Evolutionary conservation across 352 stramenopile species (phyloP).

Genomic region (Phytophthora sojae): DNA sequence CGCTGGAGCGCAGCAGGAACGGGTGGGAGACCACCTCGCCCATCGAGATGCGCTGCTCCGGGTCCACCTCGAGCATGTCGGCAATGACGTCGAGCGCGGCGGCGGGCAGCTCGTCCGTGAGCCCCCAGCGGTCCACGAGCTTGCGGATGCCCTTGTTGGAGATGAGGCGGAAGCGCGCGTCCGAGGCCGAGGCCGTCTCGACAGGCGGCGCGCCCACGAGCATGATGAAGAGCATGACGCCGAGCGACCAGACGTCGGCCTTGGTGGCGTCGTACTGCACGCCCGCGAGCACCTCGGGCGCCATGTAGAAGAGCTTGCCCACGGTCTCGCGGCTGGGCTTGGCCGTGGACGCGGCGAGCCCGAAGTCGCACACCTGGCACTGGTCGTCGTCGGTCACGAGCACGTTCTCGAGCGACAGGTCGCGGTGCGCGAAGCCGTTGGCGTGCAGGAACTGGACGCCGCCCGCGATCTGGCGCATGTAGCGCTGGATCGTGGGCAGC

Average conservation of each 20-base stretch:
- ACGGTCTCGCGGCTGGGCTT: constrained; percentile 61
- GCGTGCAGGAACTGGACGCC: constrained; percentile 82
- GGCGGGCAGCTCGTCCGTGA: constrained; percentile 60
- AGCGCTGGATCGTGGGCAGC: constrained; percentile 48
- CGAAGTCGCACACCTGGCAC: constrained; percentile 87
- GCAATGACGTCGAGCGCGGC: constrained; percentile 70
- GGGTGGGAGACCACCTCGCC: constrained; percentile 66
- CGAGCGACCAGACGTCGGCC: constrained; percentile 87
- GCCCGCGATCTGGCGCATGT: constrained; percentile 72
- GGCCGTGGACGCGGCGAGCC: constrained; percentile 62
- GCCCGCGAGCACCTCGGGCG: constrained; percentile 76
- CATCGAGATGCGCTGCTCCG: constrained; percentile 64
- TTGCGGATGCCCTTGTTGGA: constrained; percentile 61
- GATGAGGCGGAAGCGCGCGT: constrained; percentile 76
- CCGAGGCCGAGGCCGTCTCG: constrained; percentile 58
- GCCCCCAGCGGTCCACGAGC: constrained; percentile 73
- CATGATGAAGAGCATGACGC: constrained; percentile 90
- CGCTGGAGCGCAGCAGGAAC: constrained; percentile 51
- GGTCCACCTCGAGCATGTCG: constrained; percentile 70
- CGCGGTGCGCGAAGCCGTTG: constrained; percentile 80
- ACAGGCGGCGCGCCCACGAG: constrained; percentile 72
- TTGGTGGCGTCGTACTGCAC: constrained; percentile 75
- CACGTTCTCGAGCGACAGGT: constrained; percentile 89
- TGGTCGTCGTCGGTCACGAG: constrained; percentile 74
- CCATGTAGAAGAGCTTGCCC: constrained; percentile 90